Conservation (phyloP, 495 filamentous ascomycete genomes). For the Glonium stellatum region DNA sequence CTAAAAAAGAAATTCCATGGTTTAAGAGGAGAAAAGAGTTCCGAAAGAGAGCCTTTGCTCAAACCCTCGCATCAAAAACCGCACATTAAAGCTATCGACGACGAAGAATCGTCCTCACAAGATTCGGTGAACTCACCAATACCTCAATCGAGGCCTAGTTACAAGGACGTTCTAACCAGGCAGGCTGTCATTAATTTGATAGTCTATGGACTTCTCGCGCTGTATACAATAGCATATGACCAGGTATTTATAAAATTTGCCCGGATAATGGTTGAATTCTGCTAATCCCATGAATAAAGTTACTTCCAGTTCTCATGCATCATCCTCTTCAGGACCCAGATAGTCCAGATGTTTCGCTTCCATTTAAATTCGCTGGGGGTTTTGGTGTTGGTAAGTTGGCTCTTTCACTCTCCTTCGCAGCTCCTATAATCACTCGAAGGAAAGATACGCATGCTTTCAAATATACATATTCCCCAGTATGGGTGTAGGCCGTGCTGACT, state of each 20-base stretch:
- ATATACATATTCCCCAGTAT: no score
- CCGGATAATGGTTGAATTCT: no score
- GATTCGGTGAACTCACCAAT: background rate
- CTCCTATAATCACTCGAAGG: no score
- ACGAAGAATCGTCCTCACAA: constrained; percentile 33
- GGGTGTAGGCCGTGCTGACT: background rate
- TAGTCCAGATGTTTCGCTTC: constrained; percentile 56
- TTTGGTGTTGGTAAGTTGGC: constrained; percentile 51
- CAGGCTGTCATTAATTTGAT: constrained; percentile 73
- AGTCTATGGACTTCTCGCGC: constrained; percentile 65
- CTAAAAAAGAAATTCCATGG: constrained; percentile 21
- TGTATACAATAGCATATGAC: constrained; percentile 73
- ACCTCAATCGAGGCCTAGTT: constrained; percentile 37
- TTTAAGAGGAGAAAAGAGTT: constrained; percentile 1
- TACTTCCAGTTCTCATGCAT: constrained; percentile 67
- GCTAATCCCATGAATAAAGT: constrained; percentile 51
- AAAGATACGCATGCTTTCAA: no score
- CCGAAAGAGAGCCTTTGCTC: constrained; percentile 32
- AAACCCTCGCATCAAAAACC: background rate
- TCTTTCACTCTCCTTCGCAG: background rate
- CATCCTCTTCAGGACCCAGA: constrained; percentile 50
- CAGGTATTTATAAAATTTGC: constrained; percentile 48
- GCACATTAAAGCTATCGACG: constrained; percentile 15
- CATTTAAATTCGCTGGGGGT: constrained; percentile 72
- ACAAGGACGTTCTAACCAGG: constrained; percentile 61